Conservation (phyloP, 2,329 filamentous ascomycete genomes). For the Aureobasidium sp. region DNA sequence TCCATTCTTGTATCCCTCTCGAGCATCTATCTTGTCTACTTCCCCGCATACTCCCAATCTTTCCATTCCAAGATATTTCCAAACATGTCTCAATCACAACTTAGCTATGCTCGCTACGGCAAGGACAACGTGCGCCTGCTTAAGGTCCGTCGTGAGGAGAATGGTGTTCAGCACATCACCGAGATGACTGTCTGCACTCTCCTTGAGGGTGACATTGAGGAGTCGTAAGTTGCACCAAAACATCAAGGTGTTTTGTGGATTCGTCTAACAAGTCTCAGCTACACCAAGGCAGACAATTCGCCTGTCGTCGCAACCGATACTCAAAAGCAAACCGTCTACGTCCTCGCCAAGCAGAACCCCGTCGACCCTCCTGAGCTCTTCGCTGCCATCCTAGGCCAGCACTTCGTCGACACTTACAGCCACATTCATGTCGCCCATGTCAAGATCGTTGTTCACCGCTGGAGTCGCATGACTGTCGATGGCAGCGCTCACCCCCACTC, state of each 20-base stretch:
- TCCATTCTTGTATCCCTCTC: not conserved
- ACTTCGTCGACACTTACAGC: conserved; percentile 80
- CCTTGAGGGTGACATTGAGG: conserved; percentile 86
- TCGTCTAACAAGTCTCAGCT: conserved; percentile 46
- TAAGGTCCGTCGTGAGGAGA: conserved; percentile 79
- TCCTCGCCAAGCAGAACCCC: conserved; percentile 88
- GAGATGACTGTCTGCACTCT: conserved; percentile 94
- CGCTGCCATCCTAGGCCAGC: conserved; percentile 72
- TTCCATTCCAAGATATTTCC: not conserved
- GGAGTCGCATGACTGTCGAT: conserved; percentile 81
- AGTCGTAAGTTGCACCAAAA: conserved; percentile 49
- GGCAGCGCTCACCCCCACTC: conserved; percentile 91
- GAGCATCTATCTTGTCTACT: not conserved
- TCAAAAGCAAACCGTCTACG: conserved; percentile 89
- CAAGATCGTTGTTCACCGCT: conserved; percentile 76
- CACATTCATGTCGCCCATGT: conserved; percentile 85
- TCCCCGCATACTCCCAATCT: not conserved
- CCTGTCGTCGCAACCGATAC: conserved; percentile 94
- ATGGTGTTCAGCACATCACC: conserved; percentile 73
- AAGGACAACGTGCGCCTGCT: conserved; percentile 98
- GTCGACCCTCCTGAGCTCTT: conserved; percentile 91
- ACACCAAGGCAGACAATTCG: conserved; percentile 89
- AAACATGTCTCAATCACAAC: conserved; percentile 22
- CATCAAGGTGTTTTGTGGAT: conserved; percentile 9
- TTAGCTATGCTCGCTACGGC: conserved; percentile 63